Evolutionary conservation across 768 basidiomycete species (phyloP), one percentile per base, ranked within the genome.

Genomic region (Coprinopsis marcescibilis): DNA sequence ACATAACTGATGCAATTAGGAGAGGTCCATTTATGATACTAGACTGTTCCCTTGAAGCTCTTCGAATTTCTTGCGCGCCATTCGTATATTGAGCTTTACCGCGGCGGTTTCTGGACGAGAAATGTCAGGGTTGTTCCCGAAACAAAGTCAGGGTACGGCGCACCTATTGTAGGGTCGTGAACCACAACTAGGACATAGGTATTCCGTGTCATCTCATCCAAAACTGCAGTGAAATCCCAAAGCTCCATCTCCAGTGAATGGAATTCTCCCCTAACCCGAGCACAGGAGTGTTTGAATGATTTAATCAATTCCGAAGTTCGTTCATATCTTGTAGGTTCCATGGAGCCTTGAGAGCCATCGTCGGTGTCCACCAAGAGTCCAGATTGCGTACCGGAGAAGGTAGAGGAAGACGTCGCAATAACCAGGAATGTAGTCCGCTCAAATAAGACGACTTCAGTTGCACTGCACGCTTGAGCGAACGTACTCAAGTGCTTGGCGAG

Each of bases 361-460:
- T 51, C 52, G 32, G 58, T 41, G 48, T 58, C 47, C 30, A 55
- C 51, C 36, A 53, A 57, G 24, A 57, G 43, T 26, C 49, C 57
- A 44, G 56, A 57, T 47, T 68, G 57, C 30, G 69, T 52, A 29
- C 64, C 51, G 19, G 61, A 49, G 17, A 71, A 72, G 61, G 60
- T 75, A 56, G 55, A 71, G 55, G 64, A 77, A 17, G 86, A 87
- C 2, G 88, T 88, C 3, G 95, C 92, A 52, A 99, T 93, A 55
- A 99, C 94, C 45, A 99, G 85, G 70, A 98, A 98, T 25, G 96
- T 98, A 7, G 93, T 94, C 43, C 90, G 85, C 61, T 99, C 96
- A 57, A 99, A 98, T 32, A 97, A 79, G 57, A 98, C 84, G 48
- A 92, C 90, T 65, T 99, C 96, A 0, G 87, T 88, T 4, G 94